Evolutionary conservation across 352 stramenopile genomes (phyloP).

Genomic region (Phytopythium chamaehyphon): DNA sequence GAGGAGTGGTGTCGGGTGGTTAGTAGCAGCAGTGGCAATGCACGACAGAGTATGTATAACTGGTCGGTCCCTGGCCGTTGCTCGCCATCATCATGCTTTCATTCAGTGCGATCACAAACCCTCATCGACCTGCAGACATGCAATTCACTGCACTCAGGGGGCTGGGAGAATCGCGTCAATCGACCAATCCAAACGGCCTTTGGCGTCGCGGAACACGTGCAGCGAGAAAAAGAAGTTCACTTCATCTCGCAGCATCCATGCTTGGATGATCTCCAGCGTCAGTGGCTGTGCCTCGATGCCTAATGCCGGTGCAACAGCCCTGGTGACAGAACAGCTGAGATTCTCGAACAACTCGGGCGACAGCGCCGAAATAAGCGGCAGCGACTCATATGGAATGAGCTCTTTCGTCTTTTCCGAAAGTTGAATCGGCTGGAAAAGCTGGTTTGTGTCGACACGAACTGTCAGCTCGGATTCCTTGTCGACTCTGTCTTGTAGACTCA

Average conservation of each 20-base stretch:
- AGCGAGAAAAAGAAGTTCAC: conserved; percentile 29
- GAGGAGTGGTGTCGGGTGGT: neutral
- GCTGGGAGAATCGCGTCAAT: conserved; percentile 26
- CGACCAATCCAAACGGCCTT: conserved; percentile 18
- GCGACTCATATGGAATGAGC: conserved; percentile 7
- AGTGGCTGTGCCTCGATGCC: conserved; percentile 2
- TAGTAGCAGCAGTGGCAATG: conserved; percentile 3
- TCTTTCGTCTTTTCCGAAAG: conserved; percentile 16
- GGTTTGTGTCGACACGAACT: conserved; percentile 15
- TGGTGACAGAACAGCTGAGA: conserved; percentile 9
- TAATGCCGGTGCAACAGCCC: neutral
- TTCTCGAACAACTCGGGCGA: conserved; percentile 15
- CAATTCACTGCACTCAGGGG: neutral
- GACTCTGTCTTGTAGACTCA: too few relatives aligned
- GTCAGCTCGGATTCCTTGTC: conserved; percentile 8
- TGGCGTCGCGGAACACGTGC: conserved; percentile 20
- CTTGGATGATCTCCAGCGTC: conserved; percentile 17
- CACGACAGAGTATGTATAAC: conserved; percentile 7
- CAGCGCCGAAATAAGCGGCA: conserved; percentile 26
- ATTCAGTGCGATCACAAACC: neutral
- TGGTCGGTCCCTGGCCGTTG: too few relatives aligned
- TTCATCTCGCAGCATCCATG: conserved; percentile 11
- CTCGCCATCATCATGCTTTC: neutral
- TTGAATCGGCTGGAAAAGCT: conserved; percentile 17
- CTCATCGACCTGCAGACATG: neutral